Base-by-base conservation (phyloP, 2,329 filamentous ascomycete genomes). In the Tolypocladium paradoxum region DNA sequence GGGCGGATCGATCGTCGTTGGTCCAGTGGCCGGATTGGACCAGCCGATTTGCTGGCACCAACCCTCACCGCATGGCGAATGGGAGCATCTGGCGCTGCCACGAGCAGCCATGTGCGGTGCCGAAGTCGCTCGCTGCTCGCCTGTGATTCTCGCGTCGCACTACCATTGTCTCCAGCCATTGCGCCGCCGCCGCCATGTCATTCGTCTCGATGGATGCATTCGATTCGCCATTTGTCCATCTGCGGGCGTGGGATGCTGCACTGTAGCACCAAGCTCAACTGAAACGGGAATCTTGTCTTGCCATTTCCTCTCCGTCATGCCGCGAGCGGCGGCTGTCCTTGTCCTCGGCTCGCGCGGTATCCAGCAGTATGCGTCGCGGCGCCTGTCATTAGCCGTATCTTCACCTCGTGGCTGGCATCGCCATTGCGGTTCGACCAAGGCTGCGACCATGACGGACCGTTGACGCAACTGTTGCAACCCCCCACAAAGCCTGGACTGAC, bases 401-500 rank as follows among this genome's bases (percentile, higher is more conserved):
- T 20, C 43, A n/a, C 43, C 27, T 31, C 27, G 43, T 47, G 43
- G 27, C 27, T 12, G 27, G 27, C 43, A 7, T 47, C 16, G 18
- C 43, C 43, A n/a, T 20, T 3, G 9, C 27, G 27, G 43, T 20
- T 47, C 27, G 43, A 8, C 43, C 27, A 47, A n/a, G 37, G 27
- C 43, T 47, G 43, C 43, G 27, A 20, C 48, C 6, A 31, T 31
- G 48, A 29, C 24, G 48, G 24, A 33, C 35, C 34, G 47, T 38
- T 20, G 46, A 29, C 18, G 20, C 36, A 34, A 18, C 18, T 8
- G 22, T 4, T 4, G 35, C 43, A 16, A 1, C 1, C 35, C 45
- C 43, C 24, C 22, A 16, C 22, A 43, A 38, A 33, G 36, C 46
- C 43, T 49, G 20, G n/a, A 24, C 45, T 46, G 56, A 56, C 62